These are phyloP conservation scores for Psidium guajava DNA, from an alignment of 345 rosid species.

Conservation along the genomic window DNA sequence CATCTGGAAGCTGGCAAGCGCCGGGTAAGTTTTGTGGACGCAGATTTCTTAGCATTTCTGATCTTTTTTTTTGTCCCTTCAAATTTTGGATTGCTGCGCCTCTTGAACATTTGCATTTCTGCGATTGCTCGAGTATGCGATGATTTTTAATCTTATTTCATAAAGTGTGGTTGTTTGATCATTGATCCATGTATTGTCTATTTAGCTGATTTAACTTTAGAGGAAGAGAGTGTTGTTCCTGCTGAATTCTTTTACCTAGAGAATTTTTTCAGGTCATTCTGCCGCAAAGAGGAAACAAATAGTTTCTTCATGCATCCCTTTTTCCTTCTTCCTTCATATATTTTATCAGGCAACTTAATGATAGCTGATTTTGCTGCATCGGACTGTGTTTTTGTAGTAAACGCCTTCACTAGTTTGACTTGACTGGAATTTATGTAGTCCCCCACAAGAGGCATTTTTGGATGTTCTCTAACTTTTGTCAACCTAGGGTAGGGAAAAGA, in stretches of 20 bases:
- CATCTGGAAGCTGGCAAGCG: constrained; percentile 91
- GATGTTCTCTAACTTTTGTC: not conserved
- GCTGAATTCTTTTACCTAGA: not conserved
- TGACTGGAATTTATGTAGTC: not conserved
- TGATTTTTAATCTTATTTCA: not conserved
- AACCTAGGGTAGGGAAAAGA: not conserved
- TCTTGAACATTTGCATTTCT: not conserved
- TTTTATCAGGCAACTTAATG: not conserved
- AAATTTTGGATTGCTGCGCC: not conserved
- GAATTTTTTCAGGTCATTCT: not conserved
- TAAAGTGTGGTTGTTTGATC: not conserved
- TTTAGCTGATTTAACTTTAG: not conserved
- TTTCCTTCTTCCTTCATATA: not conserved
- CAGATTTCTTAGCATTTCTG: not conserved
- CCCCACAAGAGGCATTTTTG: not conserved
- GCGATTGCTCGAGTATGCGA: not conserved
- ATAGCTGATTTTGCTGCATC: not conserved
- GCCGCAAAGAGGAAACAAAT: not conserved
- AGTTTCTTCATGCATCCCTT: not conserved
- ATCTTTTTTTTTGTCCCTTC: not conserved
- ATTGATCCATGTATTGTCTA: not conserved
- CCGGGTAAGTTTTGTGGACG: constrained; percentile 35
- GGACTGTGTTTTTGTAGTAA: not conserved
- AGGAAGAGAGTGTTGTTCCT: not conserved
- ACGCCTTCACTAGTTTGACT: not conserved